These are phyloP conservation scores for Phytophthora citrophthora DNA, from an alignment of 352 stramenopile genomes.

Conservation along the genomic window DNA sequence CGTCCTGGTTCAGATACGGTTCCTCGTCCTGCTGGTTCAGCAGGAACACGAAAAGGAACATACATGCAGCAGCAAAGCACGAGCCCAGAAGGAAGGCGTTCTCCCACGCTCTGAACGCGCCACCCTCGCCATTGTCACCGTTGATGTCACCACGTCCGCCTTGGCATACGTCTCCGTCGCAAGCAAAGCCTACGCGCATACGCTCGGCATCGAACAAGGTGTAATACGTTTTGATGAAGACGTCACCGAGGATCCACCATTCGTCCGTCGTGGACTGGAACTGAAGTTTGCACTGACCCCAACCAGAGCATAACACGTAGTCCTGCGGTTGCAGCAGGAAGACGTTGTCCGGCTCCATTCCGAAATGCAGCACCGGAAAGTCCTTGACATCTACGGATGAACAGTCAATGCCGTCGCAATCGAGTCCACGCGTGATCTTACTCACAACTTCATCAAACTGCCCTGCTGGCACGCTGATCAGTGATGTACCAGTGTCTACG, in stretches of 20 bases:
- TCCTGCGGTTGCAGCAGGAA: slow-evolving; percentile 83
- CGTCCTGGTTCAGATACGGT: slow-evolving; percentile 27
- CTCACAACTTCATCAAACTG: slow-evolving; percentile 70
- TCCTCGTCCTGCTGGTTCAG: slow-evolving; percentile 81
- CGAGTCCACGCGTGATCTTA: slow-evolving; percentile 64
- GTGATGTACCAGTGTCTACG: slow-evolving; percentile 88
- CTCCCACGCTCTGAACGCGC: slow-evolving; percentile 57
- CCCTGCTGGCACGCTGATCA: slow-evolving; percentile 81
- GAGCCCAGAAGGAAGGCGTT: slow-evolving; percentile 74
- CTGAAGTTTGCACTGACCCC: slow-evolving; percentile 80
- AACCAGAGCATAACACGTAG: slow-evolving; percentile 80
- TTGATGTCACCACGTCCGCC: slow-evolving; percentile 75
- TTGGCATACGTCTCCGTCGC: slow-evolving; percentile 77
- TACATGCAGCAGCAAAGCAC: slow-evolving; percentile 72
- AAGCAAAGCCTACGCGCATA: slow-evolving; percentile 89
- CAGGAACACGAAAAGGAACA: slow-evolving; percentile 85
- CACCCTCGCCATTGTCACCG: slow-evolving; percentile 49
- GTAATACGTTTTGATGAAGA: slow-evolving; percentile 94
- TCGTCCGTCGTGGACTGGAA: slow-evolving; percentile 76
- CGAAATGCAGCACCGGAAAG: slow-evolving; percentile 80
- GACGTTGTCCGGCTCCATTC: slow-evolving; percentile 86
- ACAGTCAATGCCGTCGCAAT: slow-evolving; percentile 78
- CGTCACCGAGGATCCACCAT: slow-evolving; percentile 91
- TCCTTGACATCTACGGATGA: slow-evolving; percentile 47
- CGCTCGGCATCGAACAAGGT: slow-evolving; percentile 91